Base-by-base conservation (phyloP, 2,329 filamentous ascomycete species). In the Colletotrichum noveboracense region DNA sequence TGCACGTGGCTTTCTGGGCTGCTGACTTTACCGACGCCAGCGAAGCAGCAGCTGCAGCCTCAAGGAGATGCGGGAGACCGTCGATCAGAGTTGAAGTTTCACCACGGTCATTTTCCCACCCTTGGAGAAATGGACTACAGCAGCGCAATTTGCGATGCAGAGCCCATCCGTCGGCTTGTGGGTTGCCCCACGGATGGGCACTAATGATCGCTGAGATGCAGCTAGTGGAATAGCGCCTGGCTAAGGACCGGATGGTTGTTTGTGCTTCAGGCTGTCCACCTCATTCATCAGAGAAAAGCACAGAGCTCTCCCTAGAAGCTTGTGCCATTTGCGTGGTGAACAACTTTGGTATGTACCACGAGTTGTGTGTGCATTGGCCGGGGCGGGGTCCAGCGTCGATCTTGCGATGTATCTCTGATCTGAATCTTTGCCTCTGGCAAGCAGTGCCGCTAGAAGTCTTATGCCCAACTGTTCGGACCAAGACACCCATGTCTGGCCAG, bases 151-250 rank as follows among this genome's bases (percentile, higher is more conserved):
- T 75, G 43, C 28, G 28, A 75, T 52, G 67, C 56, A 68, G 26
- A 64, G 62, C n/a, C 43, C 32, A 68, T 72, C 62, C 32, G 12
- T 48, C 69, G 64, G 73, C 56, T 73, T 68, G 64, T 58, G 64
- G 56, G 64, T 36, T 75, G 64, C 73, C 70, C 73, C 73, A 75
- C 62, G 73, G 70, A 68, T 73, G 64, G 58, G 73, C 70, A 67
- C 64, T 73, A 64, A 75, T 68, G 70, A 34, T 13, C 69, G 56
- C 32, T 61, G 70, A 58, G 43, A 75, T 72, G 56, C 72, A 75
- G 73, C 73, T 75, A 68, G 30, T 36, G 16, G 34, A 16, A 58
- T 73, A 56, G 73, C 70, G 64, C 43, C 56, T 52, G 70, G 43
- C 58, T 73, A 65, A 68, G 43, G 36, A 62, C 30, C 26, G 3